Evolutionary conservation across 2,329 filamentous ascomycete species (phyloP), one percentile per base, ranked within the genome.

Genomic region (Bimuria novae-zelandiae): DNA sequence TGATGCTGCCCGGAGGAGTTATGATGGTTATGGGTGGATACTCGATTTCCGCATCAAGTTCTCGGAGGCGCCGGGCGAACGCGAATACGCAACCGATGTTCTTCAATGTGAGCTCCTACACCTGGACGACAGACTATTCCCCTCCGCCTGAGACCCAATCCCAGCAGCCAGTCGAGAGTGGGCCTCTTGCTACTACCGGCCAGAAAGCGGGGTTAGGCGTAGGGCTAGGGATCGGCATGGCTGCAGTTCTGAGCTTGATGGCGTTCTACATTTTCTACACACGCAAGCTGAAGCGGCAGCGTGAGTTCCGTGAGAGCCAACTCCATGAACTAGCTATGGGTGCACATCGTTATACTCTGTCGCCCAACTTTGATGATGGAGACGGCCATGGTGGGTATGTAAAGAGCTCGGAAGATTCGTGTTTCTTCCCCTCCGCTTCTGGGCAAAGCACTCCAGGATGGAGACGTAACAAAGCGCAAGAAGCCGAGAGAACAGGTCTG

Each of bases 1-100:
- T 77, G 4, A 83, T 87, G 80, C 79, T 87, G 14, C 80, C 83
- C 5, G 84, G 84, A 4, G 79, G 77, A 40, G 75, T 87, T 5
- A 82, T 87, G 80, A 83, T 87, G 80, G 71, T 87, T 17, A 75
- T 77, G 11, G 84, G 84, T 5, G 84, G 84, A 1, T 85, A 84
- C 61, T 68, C 69, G 0, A 85, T 86, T 43, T 62, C 78, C 2
- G 55, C 71, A 19, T 62, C 69, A 3, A 60, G 62, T 1, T 72
- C 75, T 1, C 68, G 65, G 35, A 59, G 67, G 21, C 65, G 68
- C 39, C 77, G 79, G 41, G 72, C 71, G 29, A 60, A 64, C 4
- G 50, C 69, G 44, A 83, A 79, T 62, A 72, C 73, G n/a, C 63
- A 79, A 57, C 65, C 79, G 7, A 80, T 82, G 60, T 80, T 88